phyloP scores from a whole-genome alignment of 2,329 filamentous ascomycete species.

The Exophiala spinifera region DNA sequence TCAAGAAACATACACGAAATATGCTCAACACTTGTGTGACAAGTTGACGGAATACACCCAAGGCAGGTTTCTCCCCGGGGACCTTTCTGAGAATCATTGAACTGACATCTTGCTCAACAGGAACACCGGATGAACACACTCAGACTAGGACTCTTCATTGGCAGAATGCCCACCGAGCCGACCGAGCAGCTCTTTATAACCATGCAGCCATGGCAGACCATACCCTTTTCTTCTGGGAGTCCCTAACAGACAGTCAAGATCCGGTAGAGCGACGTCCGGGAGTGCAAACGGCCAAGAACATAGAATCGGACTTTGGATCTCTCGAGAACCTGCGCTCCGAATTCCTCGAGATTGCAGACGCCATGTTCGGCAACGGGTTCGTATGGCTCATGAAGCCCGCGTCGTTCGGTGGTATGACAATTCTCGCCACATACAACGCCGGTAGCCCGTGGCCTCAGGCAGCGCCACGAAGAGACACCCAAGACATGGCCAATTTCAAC shows the following conservation, averaged over 20 bases:
- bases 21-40: constrained; percentile 70
- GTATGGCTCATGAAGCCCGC: constrained; percentile 80
- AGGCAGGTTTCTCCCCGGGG: constrained; percentile 51
- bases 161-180: constrained; percentile 73
- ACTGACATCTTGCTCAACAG: constrained; percentile 7
- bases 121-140: constrained; percentile 19
- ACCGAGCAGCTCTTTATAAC: constrained; percentile 81
- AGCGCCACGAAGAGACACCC: constrained; percentile 67
- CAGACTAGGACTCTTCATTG: constrained; percentile 66
- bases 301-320: constrained; percentile 73
- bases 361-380: constrained; percentile 97
- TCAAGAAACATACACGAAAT: constrained; percentile 75
- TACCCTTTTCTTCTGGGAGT: constrained; percentile 61
- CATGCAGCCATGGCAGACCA: constrained; percentile 95
- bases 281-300: constrained; percentile 38
- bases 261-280: constrained; percentile 12
- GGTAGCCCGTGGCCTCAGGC: constrained; percentile 84
- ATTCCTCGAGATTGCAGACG: constrained; percentile 73
- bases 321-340: constrained; percentile 77
- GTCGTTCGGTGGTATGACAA: constrained; percentile 51
- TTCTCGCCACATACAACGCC: constrained; percentile 87
- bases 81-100: neutral
- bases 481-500: constrained; percentile 46
- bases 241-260: constrained; percentile 31
- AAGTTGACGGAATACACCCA: constrained; percentile 71